Evolutionary conservation across 2,329 filamentous ascomycete species (phyloP).

Genomic region (Parascedosporium putredinis): DNA sequence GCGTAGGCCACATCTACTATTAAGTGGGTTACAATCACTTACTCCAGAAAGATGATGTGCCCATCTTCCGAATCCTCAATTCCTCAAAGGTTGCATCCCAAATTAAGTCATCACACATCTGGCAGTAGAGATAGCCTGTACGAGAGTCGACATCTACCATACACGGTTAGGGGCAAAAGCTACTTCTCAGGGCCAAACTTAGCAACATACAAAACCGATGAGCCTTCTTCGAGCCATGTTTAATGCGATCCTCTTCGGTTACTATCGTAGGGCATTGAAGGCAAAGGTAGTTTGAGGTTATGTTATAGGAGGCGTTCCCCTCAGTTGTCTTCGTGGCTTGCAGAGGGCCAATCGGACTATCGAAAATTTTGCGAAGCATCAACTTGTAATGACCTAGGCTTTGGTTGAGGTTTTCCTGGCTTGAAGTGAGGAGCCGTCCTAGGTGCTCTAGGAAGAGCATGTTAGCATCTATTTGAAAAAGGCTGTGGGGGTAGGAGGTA

Average conservation of each 20-base stretch:
- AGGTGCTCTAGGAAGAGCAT: conserved; percentile 52
- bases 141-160: conserved; percentile 63
- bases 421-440: conserved; percentile 52
- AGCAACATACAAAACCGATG: conserved; percentile 58
- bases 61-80: conserved; percentile 59
- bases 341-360: conserved; percentile 39
- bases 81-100: conserved; percentile 75
- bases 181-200: neutral
- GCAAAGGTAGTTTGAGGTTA: conserved; percentile 62
- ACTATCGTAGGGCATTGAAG: conserved; percentile 63
- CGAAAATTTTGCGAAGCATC: conserved; percentile 60
- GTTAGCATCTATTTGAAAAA: neutral
- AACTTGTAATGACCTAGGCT: conserved; percentile 63
- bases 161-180: conserved; percentile 16
- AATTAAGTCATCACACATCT: conserved; percentile 72
- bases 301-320: conserved; percentile 45
- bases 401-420: conserved; percentile 54
- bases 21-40: conserved; percentile 17
- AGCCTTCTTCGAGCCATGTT: conserved; percentile 57
- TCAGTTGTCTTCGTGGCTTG: conserved; percentile 54
- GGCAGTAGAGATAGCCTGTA: conserved; percentile 65
- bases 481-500: conserved; percentile 10
- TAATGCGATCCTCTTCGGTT: conserved; percentile 52
- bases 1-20: neutral
- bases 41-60: conserved; percentile 56